Evolutionary conservation across 1,139 yeast species (phyloP), one percentile per base, ranked within the genome.

Genomic region (Casaregolazyma lundiana): DNA sequence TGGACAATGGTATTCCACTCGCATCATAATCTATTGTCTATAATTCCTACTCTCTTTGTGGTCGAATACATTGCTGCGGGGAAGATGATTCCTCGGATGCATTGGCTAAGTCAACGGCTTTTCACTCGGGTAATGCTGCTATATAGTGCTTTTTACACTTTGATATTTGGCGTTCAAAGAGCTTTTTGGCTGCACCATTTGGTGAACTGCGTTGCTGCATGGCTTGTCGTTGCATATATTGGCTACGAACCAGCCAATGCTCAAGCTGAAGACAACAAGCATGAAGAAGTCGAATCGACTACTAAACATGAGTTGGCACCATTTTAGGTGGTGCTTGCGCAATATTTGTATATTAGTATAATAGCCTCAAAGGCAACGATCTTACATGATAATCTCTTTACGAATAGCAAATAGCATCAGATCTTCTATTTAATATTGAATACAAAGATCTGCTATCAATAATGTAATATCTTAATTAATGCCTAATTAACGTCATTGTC

Each of bases 181-280:
- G 57, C 68, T 18, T 66, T 63, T 47, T 57, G 64, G 61, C 48
- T 66, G 35, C 66, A 67, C 44, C 59, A 62, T 41, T 45, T 65
- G 46, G 55, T 60, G 17, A 64, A 66, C 49, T 42, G 59, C 18
- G 54, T 64, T 39, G 49, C 58, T 8, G 52, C 54, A 7, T 64
- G 65, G 64, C 52, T 64, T 6, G 41, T 56, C 35, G 40, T 52
- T 6, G 29, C 47, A 8, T 49, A 46, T 26, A n/a, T 26, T 26
- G 32, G 32, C 16, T 26, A 26, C 15, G 32, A 26, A 15, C 32
- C 32, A 15, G 15, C 13, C 15, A 15, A n/a, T 13, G 32, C 13
- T 5, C 15, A 26, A 6, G 32, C 11, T 5, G 32, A 26, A 15
- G 13, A 26, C 3, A 26, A 11, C 3, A 15, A 26, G 32, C 32